These are phyloP conservation scores for Beauveria sp. DNA, from an alignment of 2,329 filamentous ascomycete genomes.

Conservation along the genomic window DNA sequence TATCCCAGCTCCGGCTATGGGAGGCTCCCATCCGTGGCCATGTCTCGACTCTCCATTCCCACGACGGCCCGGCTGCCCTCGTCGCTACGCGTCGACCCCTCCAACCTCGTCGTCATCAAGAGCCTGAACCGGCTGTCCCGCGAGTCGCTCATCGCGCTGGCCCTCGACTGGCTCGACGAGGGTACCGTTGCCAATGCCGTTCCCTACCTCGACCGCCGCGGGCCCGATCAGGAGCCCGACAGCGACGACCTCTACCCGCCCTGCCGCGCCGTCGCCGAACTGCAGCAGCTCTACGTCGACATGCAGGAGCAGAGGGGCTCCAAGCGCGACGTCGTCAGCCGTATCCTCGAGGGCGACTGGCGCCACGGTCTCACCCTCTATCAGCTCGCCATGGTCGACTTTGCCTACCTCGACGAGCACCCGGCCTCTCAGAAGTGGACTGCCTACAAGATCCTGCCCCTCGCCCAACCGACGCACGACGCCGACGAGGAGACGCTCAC, in stretches of 20 bases:
- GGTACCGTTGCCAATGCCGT: constrained; percentile 50
- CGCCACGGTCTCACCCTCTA: constrained; percentile 56
- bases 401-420: constrained; percentile 59
- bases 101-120: constrained; percentile 57
- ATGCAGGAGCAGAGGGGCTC: constrained; percentile 54
- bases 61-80: constrained; percentile 66
- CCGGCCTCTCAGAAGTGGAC: constrained; percentile 57
- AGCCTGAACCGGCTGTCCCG: constrained; percentile 64
- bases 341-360: constrained; percentile 63
- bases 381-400: constrained; percentile 61
- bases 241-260: constrained; percentile 62
- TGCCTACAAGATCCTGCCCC: constrained; percentile 49
- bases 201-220: constrained; percentile 23
- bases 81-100: constrained; percentile 57
- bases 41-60: constrained; percentile 57
- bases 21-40: constrained; percentile 18
- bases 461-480: constrained; percentile 32
- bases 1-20: background rate
- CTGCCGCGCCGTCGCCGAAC: constrained; percentile 54
- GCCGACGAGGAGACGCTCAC: constrained; percentile 31
- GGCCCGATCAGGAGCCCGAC: constrained; percentile 45
- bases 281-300: constrained; percentile 57
- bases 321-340: constrained; percentile 54
- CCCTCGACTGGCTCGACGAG: constrained; percentile 69
- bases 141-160: constrained; percentile 62